These are phyloP conservation scores for Talaromyces adpressus DNA, from an alignment of 495 filamentous ascomycete species.

Conservation along the genomic window DNA sequence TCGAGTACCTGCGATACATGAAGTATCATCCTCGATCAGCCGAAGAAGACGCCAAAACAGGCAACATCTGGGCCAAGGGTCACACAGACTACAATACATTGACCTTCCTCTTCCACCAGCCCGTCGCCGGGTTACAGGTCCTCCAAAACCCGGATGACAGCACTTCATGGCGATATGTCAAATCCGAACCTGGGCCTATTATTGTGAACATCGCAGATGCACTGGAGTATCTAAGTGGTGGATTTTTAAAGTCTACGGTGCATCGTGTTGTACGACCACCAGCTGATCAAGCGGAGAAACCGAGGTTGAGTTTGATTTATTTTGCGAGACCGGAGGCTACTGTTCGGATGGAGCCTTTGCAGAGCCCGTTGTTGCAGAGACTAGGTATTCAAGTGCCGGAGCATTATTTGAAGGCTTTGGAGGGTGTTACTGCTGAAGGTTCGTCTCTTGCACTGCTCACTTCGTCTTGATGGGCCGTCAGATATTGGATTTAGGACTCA, in stretches of 20 bases:
- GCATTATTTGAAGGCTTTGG: slow-evolving; percentile 10
- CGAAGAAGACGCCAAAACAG: slow-evolving; percentile 36
- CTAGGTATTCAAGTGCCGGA: slow-evolving; percentile 35
- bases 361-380: slow-evolving; percentile 38
- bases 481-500: neutral
- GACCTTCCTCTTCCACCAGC: slow-evolving; percentile 49
- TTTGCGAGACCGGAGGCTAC: slow-evolving; percentile 37
- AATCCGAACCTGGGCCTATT: slow-evolving; percentile 27
- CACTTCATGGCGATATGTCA: slow-evolving; percentile 23
- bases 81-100: slow-evolving; percentile 49
- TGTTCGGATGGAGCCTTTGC: slow-evolving; percentile 33
- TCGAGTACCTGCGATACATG: slow-evolving; percentile 49
- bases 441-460: neutral
- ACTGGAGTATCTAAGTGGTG: slow-evolving; percentile 35
- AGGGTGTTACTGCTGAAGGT: slow-evolving; percentile 5
- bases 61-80: slow-evolving; percentile 36
- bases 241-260: slow-evolving; percentile 38
- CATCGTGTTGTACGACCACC: slow-evolving; percentile 44
- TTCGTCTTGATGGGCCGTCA: neutral
- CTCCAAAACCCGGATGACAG: slow-evolving; percentile 11
- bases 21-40: slow-evolving; percentile 38
- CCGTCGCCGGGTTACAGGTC: slow-evolving; percentile 49
- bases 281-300: slow-evolving; percentile 36
- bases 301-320: slow-evolving; percentile 43
- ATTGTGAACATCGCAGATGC: slow-evolving; percentile 44